These are phyloP conservation scores for Coriolopsis trogii DNA, from an alignment of 1,284 basidiomycete genomes.

Conservation along the genomic window DNA sequence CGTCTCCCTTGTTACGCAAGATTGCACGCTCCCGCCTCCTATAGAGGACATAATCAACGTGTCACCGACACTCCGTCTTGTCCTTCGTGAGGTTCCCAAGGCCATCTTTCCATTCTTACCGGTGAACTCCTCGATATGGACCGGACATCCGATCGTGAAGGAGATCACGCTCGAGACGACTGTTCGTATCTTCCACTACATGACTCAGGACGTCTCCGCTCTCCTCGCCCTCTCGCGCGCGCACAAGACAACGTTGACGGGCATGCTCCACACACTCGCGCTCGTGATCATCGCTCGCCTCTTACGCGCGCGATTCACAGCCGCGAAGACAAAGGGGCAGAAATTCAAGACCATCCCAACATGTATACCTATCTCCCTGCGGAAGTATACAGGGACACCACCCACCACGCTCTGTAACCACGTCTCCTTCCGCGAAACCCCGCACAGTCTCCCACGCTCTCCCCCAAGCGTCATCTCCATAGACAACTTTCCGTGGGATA, in stretches of 20 bases:
- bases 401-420: slow-evolving; percentile 36
- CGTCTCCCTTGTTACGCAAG: not conserved
- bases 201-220: slow-evolving; percentile 36
- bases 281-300: slow-evolving; percentile 31
- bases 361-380: slow-evolving; percentile 37
- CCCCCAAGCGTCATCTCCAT: not conserved
- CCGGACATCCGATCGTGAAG: slow-evolving; percentile 32
- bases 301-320: slow-evolving; percentile 26
- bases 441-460: slow-evolving; percentile 21
- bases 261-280: slow-evolving; percentile 32
- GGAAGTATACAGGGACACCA: slow-evolving; percentile 32
- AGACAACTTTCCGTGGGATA: slow-evolving; percentile 28
- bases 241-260: slow-evolving; percentile 6
- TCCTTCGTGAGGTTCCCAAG: slow-evolving; percentile 29
- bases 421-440: slow-evolving; percentile 31
- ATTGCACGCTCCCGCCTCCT: slow-evolving; percentile 24
- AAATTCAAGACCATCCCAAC: slow-evolving; percentile 32
- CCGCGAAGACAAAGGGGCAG: not conserved
- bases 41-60: slow-evolving; percentile 36
- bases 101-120: slow-evolving; percentile 36
- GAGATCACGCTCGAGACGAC: slow-evolving; percentile 22
- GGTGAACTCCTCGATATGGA: slow-evolving; percentile 36
- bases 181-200: slow-evolving; percentile 28
- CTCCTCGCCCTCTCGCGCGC: slow-evolving; percentile 31
- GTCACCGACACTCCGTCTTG: slow-evolving; percentile 33